These are phyloP conservation scores for Tylopilus felleus DNA, from an alignment of 768 basidiomycete genomes.

Conservation along the genomic window DNA sequence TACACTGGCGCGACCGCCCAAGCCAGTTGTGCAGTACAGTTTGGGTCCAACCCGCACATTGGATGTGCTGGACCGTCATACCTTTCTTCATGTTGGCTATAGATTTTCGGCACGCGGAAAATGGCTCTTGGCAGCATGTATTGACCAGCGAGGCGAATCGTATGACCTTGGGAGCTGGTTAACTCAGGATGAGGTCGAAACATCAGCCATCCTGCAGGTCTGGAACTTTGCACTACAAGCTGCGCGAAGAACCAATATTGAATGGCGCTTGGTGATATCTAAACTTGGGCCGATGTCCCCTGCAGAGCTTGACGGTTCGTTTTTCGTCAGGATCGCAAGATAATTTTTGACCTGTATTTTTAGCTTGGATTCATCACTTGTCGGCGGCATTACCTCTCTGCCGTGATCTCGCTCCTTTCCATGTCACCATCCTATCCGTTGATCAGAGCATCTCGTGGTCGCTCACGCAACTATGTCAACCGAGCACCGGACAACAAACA, in stretches of 20 bases:
- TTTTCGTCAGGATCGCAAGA: not conserved
- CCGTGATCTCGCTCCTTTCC: conserved; percentile 47
- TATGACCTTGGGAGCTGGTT: conserved; percentile 69
- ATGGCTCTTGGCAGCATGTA: conserved; percentile 73
- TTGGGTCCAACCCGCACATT: conserved; percentile 40
- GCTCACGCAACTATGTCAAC: conserved; percentile 39
- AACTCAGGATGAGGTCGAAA: conserved; percentile 45
- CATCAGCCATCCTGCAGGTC: conserved; percentile 53
- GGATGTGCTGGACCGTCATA: conserved; percentile 55
- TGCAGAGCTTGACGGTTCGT: conserved; percentile 64
- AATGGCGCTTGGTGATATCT: conserved; percentile 77
- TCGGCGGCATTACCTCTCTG: conserved; percentile 37
- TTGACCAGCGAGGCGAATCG: conserved; percentile 77
- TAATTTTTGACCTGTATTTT: conserved; percentile 6
- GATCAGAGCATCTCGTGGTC: conserved; percentile 60
- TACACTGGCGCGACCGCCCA: conserved; percentile 50
- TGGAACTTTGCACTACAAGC: conserved; percentile 69
- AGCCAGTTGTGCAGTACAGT: conserved; percentile 35
- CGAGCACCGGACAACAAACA: conserved; percentile 19
- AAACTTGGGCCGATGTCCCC: conserved; percentile 61
- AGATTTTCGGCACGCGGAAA: conserved; percentile 59
- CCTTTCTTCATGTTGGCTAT: conserved; percentile 77
- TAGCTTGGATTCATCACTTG: conserved; percentile 66
- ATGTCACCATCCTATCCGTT: conserved; percentile 59
- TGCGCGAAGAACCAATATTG: conserved; percentile 62